Base-by-base conservation (phyloP, 495 filamentous ascomycete species). In the Lentithecium fluviatile region DNA sequence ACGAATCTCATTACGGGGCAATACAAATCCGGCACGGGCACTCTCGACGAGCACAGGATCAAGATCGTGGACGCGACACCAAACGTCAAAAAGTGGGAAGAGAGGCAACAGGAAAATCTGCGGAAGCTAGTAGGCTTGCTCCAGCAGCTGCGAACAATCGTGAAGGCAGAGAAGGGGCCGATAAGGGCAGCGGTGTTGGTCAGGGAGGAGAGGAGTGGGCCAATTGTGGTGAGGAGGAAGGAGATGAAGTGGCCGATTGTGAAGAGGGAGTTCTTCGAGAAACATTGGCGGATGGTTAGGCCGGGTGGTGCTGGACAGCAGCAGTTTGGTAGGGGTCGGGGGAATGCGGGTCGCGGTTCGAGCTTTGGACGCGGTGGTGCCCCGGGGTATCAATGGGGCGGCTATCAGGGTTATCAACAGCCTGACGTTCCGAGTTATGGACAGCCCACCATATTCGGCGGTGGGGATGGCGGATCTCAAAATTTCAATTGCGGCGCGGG, bases 261-360 rank as follows among this genome's bases (percentile, higher is more conserved):
- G 3, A 15, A 52, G 8, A 20, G 24, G 17, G 24, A 32, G n/a
- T 32, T 52, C 19, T 52, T 23, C 29, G 10, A 34, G 12, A 32
- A 15, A 25, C 49, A 52, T 25, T 52, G 49, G 49, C 40, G 6
- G 40, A n/a, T n/a, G n/a, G 5, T 43, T 20, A 43, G 40, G 40
- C 40, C 29, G 29, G 29, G 4, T 32, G 4, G 10, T 10, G 29
- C 29, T 32, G 29, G 29, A 10, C 29, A 3, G 10, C 3, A 3
- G 10, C 29, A 32, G 4, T 32, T 32, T 32, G 29, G 4, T 3
- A 32, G 29, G 10, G 29, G 29, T 32, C 29, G 29, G 3, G 29
- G 29, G 29, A 32, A 32, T 32, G 29, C 29, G 29, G 29, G 29
- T 32, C 29, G 29, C 29, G 29, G 29, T 32, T 10, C 10, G 10